Base-by-base conservation (phyloP, 2,329 filamentous ascomycete species). In the Emergomyces pasteurianus region DNA sequence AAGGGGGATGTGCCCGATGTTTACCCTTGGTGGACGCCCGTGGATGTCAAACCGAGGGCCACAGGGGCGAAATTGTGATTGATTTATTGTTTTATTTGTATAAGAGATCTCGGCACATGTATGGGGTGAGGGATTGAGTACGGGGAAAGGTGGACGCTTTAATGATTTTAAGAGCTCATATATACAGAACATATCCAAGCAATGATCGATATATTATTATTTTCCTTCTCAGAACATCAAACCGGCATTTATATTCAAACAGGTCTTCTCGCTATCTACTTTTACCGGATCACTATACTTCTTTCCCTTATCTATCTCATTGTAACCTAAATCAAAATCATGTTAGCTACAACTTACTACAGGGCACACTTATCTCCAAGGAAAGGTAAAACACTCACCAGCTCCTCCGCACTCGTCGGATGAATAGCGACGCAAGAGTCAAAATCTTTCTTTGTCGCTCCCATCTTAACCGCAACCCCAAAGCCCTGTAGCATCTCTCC, bases 401-500 rank as follows among this genome's bases (percentile, higher is more conserved):
- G 71, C 75, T 90, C 87, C 75, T 90, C 87, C 1, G 87, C 84
- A 67, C 85, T 88, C 14, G 87, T 90, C 23, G 87, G 87, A 74
- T 90, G 87, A 67, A 90, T 90, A 62, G 87, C 86, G 59, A 90
- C 85, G 67, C 85, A 87, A 70, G 79, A 86, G 70, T 90, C 87
- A 73, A 90, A 88, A 72, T 89, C 86, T 66, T 81, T 81, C 83
- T 90, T 90, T 60, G 84, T 89, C 40, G 87, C 87, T 52, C 87
- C 87, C 87, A 90, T 90, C 81, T 88, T 89, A 66, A 90, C 75
- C 18, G 87, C 87, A 26, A 90, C 86, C 57, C 86, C 87, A 71
- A 91, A 89, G 65, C 88, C 83, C 75, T 91, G 83, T 68, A 90
- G 78, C 84, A 90, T 87, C 80, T 91, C 82, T 66, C 78, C 71